Evolutionary conservation across 495 filamentous ascomycete genomes (phyloP), one percentile per base, ranked within the genome.

Genomic region (Xylaria acuta): DNA sequence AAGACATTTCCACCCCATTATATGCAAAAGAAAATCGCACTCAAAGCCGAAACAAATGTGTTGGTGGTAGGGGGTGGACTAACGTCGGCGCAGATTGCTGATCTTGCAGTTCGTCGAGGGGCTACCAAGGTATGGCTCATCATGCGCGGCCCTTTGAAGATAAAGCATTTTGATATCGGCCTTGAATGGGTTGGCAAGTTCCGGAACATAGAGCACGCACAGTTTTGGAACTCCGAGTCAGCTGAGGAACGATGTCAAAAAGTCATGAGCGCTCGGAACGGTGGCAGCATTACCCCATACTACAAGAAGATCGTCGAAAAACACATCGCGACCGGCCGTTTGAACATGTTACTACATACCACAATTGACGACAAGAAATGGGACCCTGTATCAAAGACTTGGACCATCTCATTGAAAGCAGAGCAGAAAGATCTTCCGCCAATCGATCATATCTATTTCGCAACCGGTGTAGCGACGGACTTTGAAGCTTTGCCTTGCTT

Each of bases 151-250:
- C 82, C 82, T 40, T 69, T 89, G 25, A 89, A 89, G 74, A 85
- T 91, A 49, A 91, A 91, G 74, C 87, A 88, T 69, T 91, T 92
- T 72, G 89, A 92, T 73, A 81, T 91, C 72, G 85, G 85, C 69
- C 81, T 92, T 18, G 82, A 82, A 40, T 92, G 90, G 90, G 87
- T 92, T 78, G 88, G 88, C 34, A 92, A 92, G 72, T 91, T 88
- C 75, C 86, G 87, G n/a, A 91, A 91, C 77, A 84, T 82, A 76
- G 85, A 89, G 70, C 88, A 90, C 71, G 85, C 90, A 34, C 82
- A 83, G 3, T 92, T 91, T 74, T 91, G 89, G 88, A 86, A 85
- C 9, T 86, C 87, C 22, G 87, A 89, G 56, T 86, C 83, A 7
- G 84, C 89, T 58, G 85, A 89, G 72, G 89, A 91, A 75, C 85